phyloP scores from a whole-genome alignment of 106 monocot species.

The Allium cepa region DNA sequence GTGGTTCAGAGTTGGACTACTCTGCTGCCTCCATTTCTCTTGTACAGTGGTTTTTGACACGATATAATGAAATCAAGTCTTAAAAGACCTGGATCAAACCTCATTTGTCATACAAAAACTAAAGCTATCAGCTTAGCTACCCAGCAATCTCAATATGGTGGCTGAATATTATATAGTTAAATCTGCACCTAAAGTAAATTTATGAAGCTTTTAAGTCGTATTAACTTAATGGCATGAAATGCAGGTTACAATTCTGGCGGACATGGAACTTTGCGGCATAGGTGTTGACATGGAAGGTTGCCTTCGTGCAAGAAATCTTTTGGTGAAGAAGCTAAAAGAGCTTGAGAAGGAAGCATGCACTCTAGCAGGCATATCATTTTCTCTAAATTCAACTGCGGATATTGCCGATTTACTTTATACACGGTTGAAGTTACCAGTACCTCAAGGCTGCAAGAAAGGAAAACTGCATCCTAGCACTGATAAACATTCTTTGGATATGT shows the following conservation, averaged over 20 bases:
- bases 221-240: slow-evolving; percentile 1
- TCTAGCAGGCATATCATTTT: slow-evolving; percentile 76
- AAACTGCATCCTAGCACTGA: slow-evolving; percentile 91
- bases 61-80: too few species aligned
- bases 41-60: too few species aligned
- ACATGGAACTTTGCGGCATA: slow-evolving; percentile 94
- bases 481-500: slow-evolving; percentile 66
- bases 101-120: too few species aligned
- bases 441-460: slow-evolving; percentile 63
- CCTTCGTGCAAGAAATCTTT: slow-evolving; percentile 52
- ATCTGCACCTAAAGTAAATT: too few species aligned
- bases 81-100: too few species aligned
- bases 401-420: slow-evolving; percentile 82
- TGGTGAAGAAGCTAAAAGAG: slow-evolving; percentile 80
- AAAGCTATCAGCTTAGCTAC: too few species aligned
- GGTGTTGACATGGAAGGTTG: slow-evolving; percentile 93
- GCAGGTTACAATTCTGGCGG: slow-evolving; percentile 82
- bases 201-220: background rate
- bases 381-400: slow-evolving; percentile 78
- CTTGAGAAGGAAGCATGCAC: slow-evolving; percentile 79
- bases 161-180: too few species aligned
- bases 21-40: too few species aligned
- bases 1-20: too few species aligned
- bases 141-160: too few species aligned
- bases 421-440: slow-evolving; percentile 71